Evolutionary conservation across 1,139 yeast species (phyloP), one percentile per base, ranked within the genome.

Genomic region (Citeromyces hawaiiensis): DNA sequence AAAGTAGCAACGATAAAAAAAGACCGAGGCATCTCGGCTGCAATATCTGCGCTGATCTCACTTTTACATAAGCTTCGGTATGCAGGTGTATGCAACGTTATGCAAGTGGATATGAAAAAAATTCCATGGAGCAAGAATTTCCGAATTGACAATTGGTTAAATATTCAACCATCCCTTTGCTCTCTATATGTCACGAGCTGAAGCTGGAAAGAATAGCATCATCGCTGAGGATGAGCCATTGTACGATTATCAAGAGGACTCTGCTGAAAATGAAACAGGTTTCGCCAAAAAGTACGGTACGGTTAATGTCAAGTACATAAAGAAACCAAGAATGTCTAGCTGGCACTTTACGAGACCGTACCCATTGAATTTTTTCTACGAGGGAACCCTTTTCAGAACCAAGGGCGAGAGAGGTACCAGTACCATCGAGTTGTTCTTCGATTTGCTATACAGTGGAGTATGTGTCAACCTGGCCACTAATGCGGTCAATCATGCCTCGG

Each of bases 361-460:
- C 49, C 83, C 83, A 0, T 57, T 76, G 42, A 76, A 77, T 49
- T 76, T 71, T 50, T 76, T 75, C 57, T 64, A 73, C 47, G 67
- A 76, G 42, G 82, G 80, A 0, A 65, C 65, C 2, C 56, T 77
- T 30, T 74, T 64, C 53, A 58, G 83, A 16, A 76, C 82, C 2
- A 67, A 61, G 44, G 70, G 70, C 9, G 83, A 76, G 50, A 55
- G 83, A 34, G 53, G 63, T 16, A 64, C 76, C 5, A 63, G 70
- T 1, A 67, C 66, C 39, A 63, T 72, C 13, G 83, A 77, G 49
- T 63, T 77, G 54, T 77, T 77, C 47, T 55, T 76, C 39, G 83
- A 77, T 53, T 64, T 77, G 56, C 58, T 76, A 48, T 76, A 76
- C 48, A 83, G 76, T 45, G 83, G 82, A 2, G 70, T 77, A 40